phyloP scores from a whole-genome alignment of 1,139 yeast species.

The Saccharomyces hybrid region DNA sequence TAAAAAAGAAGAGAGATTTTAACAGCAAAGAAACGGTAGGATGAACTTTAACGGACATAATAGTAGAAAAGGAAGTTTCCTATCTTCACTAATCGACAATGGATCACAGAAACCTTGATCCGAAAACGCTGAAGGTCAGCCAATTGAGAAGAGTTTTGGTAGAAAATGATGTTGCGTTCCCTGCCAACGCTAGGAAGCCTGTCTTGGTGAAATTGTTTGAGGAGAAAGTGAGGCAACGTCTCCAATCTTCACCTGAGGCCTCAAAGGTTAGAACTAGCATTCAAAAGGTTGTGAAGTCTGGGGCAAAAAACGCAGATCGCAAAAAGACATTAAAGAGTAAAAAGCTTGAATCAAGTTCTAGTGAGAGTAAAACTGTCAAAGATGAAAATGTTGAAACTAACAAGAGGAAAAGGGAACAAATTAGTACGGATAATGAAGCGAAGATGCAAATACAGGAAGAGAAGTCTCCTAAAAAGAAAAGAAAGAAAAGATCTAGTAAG shows the following conservation, averaged over 20 bases:
- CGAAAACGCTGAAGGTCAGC: constrained; percentile 50
- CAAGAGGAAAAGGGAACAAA: neutral
- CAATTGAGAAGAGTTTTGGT: constrained; percentile 54
- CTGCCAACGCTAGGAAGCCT: constrained; percentile 56
- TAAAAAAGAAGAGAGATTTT: neutral
- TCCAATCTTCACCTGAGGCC: neutral
- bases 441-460: neutral
- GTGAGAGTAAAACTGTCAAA: neutral
- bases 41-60: neutral
- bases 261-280: neutral
- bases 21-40: neutral
- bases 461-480: constrained; percentile 1
- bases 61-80: neutral
- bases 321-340: neutral
- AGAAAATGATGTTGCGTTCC: constrained; percentile 46
- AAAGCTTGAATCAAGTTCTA: neutral
- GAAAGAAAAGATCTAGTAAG: neutral
- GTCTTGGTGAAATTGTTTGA: constrained; percentile 48
- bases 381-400: neutral
- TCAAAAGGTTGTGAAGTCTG: neutral
- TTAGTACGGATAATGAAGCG: neutral
- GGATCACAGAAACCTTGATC: constrained; percentile 39
- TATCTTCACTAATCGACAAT: neutral
- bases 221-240: constrained; percentile 8
- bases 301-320: neutral